phyloP scores from a whole-genome alignment of 257 asterid genomes.

The Petunia secreta region DNA sequence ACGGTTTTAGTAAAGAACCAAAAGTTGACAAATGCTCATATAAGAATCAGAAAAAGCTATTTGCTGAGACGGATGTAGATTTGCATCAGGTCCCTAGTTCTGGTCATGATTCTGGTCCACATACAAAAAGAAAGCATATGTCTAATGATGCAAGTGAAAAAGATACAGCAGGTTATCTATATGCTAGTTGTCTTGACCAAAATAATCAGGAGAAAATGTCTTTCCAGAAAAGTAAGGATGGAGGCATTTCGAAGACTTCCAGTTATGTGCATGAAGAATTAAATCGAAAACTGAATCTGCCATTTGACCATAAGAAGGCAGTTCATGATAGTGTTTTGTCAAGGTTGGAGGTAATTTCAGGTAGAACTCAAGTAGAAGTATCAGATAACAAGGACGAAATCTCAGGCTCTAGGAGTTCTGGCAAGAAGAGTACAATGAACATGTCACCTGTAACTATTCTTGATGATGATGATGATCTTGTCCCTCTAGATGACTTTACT shows the following conservation, averaged over 20 bases:
- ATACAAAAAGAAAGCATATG: conserved; percentile 34
- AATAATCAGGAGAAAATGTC: conserved; percentile 38
- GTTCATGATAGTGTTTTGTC: conserved; percentile 33
- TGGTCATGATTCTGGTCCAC: conserved; percentile 33
- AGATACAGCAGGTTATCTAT: conserved; percentile 31
- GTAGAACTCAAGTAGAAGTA: conserved; percentile 39
- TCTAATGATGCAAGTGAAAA: conserved; percentile 34
- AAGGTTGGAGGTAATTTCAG: conserved; percentile 34
- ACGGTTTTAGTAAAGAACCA: conserved; percentile 31
- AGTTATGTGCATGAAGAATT: conserved; percentile 31
- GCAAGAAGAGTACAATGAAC: conserved; percentile 30
- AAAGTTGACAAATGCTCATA: conserved; percentile 32
- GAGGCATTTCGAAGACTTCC: conserved; percentile 26
- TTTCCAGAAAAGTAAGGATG: conserved; percentile 33
- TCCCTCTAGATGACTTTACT: conserved; percentile 46
- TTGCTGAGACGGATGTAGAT: conserved; percentile 33
- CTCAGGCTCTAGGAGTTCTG: conserved; percentile 35
- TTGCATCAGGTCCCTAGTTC: conserved; percentile 32
- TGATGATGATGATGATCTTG: conserved; percentile 47
- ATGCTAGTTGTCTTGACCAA: conserved; percentile 31
- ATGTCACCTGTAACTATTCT: conserved; percentile 29
- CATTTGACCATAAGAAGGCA: conserved; percentile 27
- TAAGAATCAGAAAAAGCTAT: conserved; percentile 42
- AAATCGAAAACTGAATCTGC: conserved; percentile 22
- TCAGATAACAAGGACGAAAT: conserved; percentile 37